Evolutionary conservation across 495 filamentous ascomycete species (phyloP), one percentile per base, ranked within the genome.

Genomic region (Paragyromitra xinjiangensis): DNA sequence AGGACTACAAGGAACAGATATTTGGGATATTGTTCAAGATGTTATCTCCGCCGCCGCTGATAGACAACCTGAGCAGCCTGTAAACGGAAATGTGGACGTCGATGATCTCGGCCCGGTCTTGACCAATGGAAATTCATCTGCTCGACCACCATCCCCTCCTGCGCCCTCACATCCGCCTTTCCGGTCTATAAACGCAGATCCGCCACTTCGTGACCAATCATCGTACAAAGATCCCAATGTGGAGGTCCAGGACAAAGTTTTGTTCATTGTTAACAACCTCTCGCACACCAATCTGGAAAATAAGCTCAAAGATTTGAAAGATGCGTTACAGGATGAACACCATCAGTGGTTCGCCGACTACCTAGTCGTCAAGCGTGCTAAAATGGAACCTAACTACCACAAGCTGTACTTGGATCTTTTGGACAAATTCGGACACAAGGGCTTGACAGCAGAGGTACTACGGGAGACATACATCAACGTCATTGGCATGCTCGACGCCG

Each of bases 311-410:
- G 93, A 95, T 68, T 87, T 99, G 22, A 90, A 88, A 45, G 91
- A 95, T 44, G 89, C 91, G 37, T 81, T 98, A 64, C 88, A 93
- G 53, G 89, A 92, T 66, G 88, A 90, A 70, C 91, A 97, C 81
- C 91, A 95, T 80, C 93, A 95, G 82, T 99, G 95, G 95, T 98
- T 99, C 79, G 95, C 95, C 8, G 89, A 89, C 19, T 96, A 97
- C 82, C 85, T 99, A n/a, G 95, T 99, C 11, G 94, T 97, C 80
- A 92, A 97, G 83, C 93, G 95, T 14, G 96, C 95, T 11, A 98
- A 97, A 84, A 88, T 95, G 85, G 94, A 99, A 81, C 94, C 94
- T 4, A 99, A 98, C 81, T 97, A 93, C 83, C 95, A 99, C 71
- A 86, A 91, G 40, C 89, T 98, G 5, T 99, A 98, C 82, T 88